These are phyloP conservation scores for Leishmania arabica DNA, from an alignment of 208 protist genomes.

Conservation along the genomic window DNA sequence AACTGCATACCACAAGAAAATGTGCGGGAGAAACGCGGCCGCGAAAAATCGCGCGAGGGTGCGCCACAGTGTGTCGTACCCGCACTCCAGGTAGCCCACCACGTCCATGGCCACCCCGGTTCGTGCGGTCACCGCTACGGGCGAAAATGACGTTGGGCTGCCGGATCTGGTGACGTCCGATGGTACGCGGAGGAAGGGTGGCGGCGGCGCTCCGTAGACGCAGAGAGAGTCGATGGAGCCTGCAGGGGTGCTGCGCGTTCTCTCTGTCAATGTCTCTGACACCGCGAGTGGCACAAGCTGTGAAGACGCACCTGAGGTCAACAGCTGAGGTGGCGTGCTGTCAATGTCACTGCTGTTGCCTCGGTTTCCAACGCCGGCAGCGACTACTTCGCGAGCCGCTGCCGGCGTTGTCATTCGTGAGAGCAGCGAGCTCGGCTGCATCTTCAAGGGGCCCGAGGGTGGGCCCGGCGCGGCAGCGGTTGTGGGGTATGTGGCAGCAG, in stretches of 20 bases:
- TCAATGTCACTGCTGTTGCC: not conserved
- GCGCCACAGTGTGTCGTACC: not conserved
- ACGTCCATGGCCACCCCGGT: not conserved
- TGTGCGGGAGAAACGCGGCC: constrained; percentile 9
- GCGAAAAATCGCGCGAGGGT: not conserved
- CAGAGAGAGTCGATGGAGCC: not conserved
- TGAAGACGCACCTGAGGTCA: not conserved
- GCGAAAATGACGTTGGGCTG: not conserved
- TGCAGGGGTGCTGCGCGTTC: not conserved
- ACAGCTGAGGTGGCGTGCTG: not conserved
- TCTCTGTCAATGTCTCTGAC: not conserved
- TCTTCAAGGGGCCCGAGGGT: not conserved
- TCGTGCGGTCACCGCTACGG: not conserved
- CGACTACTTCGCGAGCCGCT: not conserved
- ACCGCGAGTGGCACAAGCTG: not conserved
- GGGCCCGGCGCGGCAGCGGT: not conserved
- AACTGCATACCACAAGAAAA: constrained; percentile 2
- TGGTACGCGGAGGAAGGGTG: not conserved
- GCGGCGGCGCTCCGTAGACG: not conserved
- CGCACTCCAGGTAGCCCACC: not conserved
- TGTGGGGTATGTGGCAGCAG: not conserved
- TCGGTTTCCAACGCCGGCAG: no score
- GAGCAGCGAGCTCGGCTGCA: not conserved
- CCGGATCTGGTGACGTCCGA: not conserved
- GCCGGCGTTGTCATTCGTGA: not conserved